A percentile compares a stretch with the other conserved stretches of the same genome.
Conservation (phyloP, 805 yeast genomes). For the Suhomyces pyralidae region DNA sequence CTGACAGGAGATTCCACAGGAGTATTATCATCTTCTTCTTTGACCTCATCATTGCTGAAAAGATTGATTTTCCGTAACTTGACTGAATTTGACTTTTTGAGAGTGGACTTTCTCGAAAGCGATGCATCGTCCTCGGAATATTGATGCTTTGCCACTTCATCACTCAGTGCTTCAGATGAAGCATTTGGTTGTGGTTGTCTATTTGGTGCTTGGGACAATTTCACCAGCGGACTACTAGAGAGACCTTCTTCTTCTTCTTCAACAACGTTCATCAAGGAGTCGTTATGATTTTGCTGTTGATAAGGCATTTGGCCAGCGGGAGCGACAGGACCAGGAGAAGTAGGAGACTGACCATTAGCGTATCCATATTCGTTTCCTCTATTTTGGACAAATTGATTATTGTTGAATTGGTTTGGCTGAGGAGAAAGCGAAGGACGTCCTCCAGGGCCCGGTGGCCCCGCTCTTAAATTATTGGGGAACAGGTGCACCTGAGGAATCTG, state of each 20-base stretch:
- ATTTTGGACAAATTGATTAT: not conserved
- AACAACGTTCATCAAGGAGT: slow-evolving; percentile 31
- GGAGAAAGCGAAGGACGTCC: not conserved
- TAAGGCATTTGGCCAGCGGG: not conserved
- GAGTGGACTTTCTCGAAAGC: slow-evolving; percentile 37
- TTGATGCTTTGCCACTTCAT: slow-evolving; percentile 27
- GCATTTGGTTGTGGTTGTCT: not conserved
- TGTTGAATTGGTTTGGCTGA: slow-evolving; percentile 1
- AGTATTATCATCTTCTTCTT: slow-evolving; percentile 2
- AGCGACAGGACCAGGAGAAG: slow-evolving; percentile 1
- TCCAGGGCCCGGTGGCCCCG: not conserved
- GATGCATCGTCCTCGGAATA: slow-evolving; percentile 29
- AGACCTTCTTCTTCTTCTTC: slow-evolving; percentile 35
- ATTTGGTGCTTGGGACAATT: not conserved
- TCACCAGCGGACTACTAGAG: not conserved
- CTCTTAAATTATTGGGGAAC: slow-evolving; percentile 1
- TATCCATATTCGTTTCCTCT: not conserved
- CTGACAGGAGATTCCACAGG: not conserved
- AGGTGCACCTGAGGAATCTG: slow-evolving; percentile 6
- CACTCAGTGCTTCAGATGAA: slow-evolving; percentile 1
- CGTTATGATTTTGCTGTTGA: slow-evolving; percentile 18
- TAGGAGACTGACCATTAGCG: not conserved
- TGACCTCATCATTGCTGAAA: slow-evolving; percentile 18
- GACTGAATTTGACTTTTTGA: slow-evolving; percentile 39
- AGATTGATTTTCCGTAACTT: slow-evolving; percentile 39